phyloP scores from a whole-genome alignment of 106 monocot species.

The Vanilla planifolia region DNA sequence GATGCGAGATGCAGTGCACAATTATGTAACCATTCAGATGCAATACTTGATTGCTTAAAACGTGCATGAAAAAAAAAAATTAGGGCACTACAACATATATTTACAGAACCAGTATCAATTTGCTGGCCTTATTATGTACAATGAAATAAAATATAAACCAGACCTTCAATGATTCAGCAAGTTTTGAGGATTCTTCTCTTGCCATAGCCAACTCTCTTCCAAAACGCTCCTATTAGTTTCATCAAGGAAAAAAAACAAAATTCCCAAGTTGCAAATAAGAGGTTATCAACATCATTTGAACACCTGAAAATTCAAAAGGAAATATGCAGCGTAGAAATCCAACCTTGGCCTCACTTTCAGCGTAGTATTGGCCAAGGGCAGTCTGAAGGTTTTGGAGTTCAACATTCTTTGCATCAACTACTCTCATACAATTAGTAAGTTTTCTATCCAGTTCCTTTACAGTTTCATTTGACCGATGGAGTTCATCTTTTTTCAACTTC shows the following conservation, averaged over 20 bases:
- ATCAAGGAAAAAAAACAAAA: neutral
- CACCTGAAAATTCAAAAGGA: neutral
- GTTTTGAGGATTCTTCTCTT: constrained; percentile 55
- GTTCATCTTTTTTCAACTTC: constrained; percentile 37
- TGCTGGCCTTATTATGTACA: neutral
- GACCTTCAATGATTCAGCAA: constrained; percentile 77
- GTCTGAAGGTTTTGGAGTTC: constrained; percentile 92
- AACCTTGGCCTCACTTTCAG: constrained; percentile 97
- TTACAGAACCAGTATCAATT: too few relatives aligned
- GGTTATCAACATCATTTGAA: neutral
- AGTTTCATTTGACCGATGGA: constrained; percentile 57
- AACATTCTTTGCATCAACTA: constrained; percentile 64
- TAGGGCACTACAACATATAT: neutral
- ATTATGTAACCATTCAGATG: neutral
- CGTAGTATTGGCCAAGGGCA: constrained; percentile 95
- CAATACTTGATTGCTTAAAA: too few relatives aligned
- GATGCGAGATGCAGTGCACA: too few relatives aligned
- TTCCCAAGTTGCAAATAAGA: neutral
- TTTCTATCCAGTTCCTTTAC: constrained; percentile 55
- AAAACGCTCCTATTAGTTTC: constrained; percentile 52
- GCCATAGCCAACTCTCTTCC: constrained; percentile 64
- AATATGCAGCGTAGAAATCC: neutral
- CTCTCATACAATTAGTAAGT: constrained; percentile 40
- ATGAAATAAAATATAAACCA: neutral
- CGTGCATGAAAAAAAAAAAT: neutral